Conservation (phyloP, 129 eudicot species). For the Lonicera japonica region DNA sequence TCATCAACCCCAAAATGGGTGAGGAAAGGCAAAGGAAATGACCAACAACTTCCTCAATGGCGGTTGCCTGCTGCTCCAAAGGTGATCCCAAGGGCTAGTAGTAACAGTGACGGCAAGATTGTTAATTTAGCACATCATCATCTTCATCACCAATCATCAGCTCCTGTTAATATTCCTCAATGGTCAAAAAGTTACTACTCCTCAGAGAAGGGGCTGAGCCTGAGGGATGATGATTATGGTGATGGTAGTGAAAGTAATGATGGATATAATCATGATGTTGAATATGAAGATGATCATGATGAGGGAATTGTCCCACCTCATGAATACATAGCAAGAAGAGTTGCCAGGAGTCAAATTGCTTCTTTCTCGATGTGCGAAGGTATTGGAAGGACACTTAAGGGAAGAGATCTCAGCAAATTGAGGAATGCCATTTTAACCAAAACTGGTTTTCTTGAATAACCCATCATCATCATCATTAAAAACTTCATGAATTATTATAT, state of each 20-base stretch:
- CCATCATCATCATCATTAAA: conserved; percentile 1
- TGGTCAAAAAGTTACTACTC: conserved; percentile 47
- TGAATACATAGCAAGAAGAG: conserved; percentile 50
- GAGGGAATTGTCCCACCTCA: conserved; percentile 55
- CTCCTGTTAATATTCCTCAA: conserved; percentile 42
- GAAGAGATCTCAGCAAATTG: conserved; percentile 62
- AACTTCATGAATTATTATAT: too few species aligned
- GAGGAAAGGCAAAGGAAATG: conserved; percentile 28
- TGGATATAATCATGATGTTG: too few species aligned
- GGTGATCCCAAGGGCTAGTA: conserved; percentile 29
- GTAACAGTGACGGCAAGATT: conserved; percentile 17
- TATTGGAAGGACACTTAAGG: conserved; percentile 61
- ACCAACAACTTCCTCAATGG: conserved; percentile 20
- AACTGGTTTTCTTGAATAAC: conserved; percentile 56
- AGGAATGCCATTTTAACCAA: conserved; percentile 58
- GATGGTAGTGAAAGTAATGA: too few species aligned
- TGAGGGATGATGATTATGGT: conserved; percentile 11
- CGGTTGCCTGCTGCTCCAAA: conserved; percentile 25
- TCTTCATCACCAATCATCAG: conserved; percentile 38
- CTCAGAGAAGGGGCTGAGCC: conserved; percentile 2
- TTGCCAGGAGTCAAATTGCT: conserved; percentile 48
- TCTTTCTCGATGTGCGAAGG: conserved; percentile 61
- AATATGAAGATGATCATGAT: conserved; percentile 36
- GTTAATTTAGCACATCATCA: too few species aligned
- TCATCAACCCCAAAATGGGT: conserved; percentile 30